Percentiles rank a stretch among this genome's conserved stretches.
phyloP scores from a whole-genome alignment of 129 eudicot genomes.

The Lactuca sativa region DNA sequence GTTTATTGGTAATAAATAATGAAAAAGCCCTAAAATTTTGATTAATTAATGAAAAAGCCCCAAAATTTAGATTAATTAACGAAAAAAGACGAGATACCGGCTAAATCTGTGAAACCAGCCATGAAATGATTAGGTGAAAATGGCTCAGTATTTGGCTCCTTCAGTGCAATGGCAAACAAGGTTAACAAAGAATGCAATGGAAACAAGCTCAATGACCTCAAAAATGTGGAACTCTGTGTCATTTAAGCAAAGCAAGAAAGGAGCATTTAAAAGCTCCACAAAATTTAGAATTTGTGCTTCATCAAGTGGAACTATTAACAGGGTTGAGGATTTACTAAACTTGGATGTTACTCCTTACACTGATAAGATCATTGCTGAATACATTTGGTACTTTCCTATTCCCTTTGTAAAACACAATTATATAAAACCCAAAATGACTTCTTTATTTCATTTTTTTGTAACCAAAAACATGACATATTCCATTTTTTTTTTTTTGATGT shows the following conservation, averaged over 20 bases:
- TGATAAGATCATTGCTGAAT: conserved; percentile 89
- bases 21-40: too few relatives aligned
- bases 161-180: conserved; percentile 91
- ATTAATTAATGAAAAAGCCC: too few relatives aligned
- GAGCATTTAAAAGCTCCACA: conserved; percentile 45
- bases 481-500: neutral
- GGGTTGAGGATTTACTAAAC: conserved; percentile 83
- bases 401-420: neutral
- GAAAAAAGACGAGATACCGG: too few relatives aligned
- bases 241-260: conserved; percentile 71
- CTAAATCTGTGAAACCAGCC: too few relatives aligned
- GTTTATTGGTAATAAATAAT: too few relatives aligned
- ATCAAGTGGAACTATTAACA: conserved; percentile 72
- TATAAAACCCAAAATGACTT: too few relatives aligned
- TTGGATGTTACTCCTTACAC: conserved; percentile 84
- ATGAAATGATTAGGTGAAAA: conserved; percentile 42
- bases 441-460: too few relatives aligned
- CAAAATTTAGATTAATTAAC: too few relatives aligned
- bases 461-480: too few relatives aligned
- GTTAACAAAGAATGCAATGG: conserved; percentile 45
- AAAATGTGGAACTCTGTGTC: conserved; percentile 73
- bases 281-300: conserved; percentile 63
- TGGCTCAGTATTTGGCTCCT: conserved; percentile 97
- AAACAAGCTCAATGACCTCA: conserved; percentile 52
- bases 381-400: conserved; percentile 61